These are phyloP conservation scores for Paratinospora sagittata DNA, from an alignment of 164 flowering plant species.

Conservation along the genomic window DNA sequence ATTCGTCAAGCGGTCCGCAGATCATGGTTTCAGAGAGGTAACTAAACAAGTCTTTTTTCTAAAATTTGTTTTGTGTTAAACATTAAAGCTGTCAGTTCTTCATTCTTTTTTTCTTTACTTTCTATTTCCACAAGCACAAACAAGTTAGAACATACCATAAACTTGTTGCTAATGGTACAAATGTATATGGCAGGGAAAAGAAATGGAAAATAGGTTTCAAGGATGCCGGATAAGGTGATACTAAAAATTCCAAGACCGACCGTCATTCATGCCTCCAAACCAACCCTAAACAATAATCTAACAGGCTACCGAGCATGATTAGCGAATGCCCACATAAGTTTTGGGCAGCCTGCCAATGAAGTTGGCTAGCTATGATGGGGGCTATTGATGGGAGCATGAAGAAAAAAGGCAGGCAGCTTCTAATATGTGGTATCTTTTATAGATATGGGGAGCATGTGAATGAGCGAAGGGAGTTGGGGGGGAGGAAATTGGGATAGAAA, in stretches of 20 bases:
- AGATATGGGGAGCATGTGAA: not conserved
- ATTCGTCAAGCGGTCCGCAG: conserved; percentile 77
- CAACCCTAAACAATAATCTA: not conserved
- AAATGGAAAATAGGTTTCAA: conserved; percentile 5
- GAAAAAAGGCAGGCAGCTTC: not conserved
- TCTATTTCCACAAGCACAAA: not conserved
- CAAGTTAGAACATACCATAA: not conserved
- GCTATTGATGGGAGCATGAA: not conserved
- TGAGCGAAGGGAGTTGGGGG: not conserved
- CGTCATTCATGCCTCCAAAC: not conserved
- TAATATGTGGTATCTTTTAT: not conserved
- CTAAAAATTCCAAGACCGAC: too few species aligned
- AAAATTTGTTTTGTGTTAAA: not conserved
- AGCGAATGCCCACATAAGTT: not conserved
- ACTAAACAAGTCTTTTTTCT: not conserved
- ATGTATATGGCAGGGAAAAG: conserved; percentile 18
- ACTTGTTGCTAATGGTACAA: conserved; percentile 1
- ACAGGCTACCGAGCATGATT: not conserved
- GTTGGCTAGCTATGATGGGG: not conserved
- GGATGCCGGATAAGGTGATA: not conserved
- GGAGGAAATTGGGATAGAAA: not conserved
- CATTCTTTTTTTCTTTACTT: not conserved
- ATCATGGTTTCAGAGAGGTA: conserved; percentile 96
- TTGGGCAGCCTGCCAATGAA: not conserved
- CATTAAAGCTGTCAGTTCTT: not conserved